Percentiles rank a stretch among this genome's conserved stretches.
phyloP scores from a whole-genome alignment of 2,329 filamentous ascomycete species.

The Trichophyton benhamiae region DNA sequence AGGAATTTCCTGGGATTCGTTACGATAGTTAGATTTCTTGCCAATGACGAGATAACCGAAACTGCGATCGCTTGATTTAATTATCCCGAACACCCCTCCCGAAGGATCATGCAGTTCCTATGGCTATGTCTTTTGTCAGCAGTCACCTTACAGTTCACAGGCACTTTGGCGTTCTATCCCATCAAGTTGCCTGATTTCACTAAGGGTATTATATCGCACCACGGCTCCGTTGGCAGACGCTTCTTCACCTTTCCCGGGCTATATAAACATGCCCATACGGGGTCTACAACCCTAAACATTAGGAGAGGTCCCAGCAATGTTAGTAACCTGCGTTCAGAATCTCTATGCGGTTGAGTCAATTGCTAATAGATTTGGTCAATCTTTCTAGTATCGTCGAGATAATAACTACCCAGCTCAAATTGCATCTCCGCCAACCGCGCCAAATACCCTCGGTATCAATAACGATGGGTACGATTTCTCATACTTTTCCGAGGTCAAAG shows the following conservation, averaged over 20 bases:
- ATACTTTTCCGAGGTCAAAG: conserved; percentile 41
- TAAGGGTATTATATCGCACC: conserved; percentile 10
- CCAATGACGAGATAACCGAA: background rate
- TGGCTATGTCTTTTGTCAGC: conserved; percentile 24
- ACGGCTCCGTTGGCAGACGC: conserved; percentile 10
- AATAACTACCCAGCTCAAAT: conserved; percentile 38
- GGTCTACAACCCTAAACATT: conserved; percentile 25
- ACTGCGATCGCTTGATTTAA: conserved; percentile 4
- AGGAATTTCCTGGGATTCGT: background rate
- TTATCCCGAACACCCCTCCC: background rate
- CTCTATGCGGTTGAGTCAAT: background rate
- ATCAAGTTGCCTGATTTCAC: conserved; percentile 18
- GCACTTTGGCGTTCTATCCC: conserved; percentile 34
- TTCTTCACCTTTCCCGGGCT: conserved; percentile 9
- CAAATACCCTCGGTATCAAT: conserved; percentile 40
- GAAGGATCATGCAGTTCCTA: conserved; percentile 25
- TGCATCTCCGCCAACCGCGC: conserved; percentile 28
- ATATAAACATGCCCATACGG: conserved; percentile 9
- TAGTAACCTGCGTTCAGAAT: conserved; percentile 2
- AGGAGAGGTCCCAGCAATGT: conserved; percentile 23
- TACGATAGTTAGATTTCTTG: background rate
- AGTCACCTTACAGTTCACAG: conserved; percentile 21
- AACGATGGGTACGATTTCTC: conserved; percentile 44
- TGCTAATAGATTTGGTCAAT: background rate
- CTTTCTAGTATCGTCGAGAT: conserved; percentile 29